A percentile compares a stretch with the other conserved stretches of the same genome.
These are phyloP conservation scores for Chrysopogon serrulatus DNA, from an alignment of 176 grass and related monocot species.

Conservation along the genomic window DNA sequence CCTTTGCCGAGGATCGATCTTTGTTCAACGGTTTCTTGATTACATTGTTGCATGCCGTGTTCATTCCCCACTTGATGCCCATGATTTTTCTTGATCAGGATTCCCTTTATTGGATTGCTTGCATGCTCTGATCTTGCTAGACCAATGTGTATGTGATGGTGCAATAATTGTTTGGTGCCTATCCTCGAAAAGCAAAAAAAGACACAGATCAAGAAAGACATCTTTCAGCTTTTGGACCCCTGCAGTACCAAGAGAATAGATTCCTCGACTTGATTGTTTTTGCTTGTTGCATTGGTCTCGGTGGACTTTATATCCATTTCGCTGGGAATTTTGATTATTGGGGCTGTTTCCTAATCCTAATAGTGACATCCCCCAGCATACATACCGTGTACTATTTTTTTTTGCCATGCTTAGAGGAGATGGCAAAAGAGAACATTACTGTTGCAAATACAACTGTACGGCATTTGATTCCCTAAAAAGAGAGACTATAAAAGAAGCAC, in stretches of 20 bases:
- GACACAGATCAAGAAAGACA: constrained; percentile 35
- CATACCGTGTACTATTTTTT: constrained; percentile 33
- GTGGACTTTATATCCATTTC: constrained; percentile 29
- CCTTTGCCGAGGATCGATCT: neutral
- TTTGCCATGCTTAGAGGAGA: constrained; percentile 10
- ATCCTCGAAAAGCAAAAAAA: constrained; percentile 47
- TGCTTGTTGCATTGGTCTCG: constrained; percentile 23
- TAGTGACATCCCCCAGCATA: constrained; percentile 29
- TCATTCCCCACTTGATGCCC: neutral
- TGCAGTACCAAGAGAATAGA: constrained; percentile 47
- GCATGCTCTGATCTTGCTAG: constrained; percentile 17
- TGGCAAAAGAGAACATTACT: constrained; percentile 5
- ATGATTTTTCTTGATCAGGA: constrained; percentile 31
- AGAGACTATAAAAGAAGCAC: constrained; percentile 14
- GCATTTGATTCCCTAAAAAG: constrained; percentile 20
- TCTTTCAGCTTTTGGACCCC: constrained; percentile 39
- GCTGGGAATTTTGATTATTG: constrained; percentile 4
- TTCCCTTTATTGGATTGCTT: constrained; percentile 9
- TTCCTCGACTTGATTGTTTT: constrained; percentile 50
- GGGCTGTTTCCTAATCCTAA: constrained; percentile 4
- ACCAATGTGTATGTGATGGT: neutral
- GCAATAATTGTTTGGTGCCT: constrained; percentile 39
- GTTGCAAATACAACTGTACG: constrained; percentile 29
- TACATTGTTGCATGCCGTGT: neutral
- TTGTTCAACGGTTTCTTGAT: neutral